Evolutionary conservation across 768 basidiomycete genomes (phyloP), one percentile per base, ranked within the genome.

Genomic region (Boletus sp.): DNA sequence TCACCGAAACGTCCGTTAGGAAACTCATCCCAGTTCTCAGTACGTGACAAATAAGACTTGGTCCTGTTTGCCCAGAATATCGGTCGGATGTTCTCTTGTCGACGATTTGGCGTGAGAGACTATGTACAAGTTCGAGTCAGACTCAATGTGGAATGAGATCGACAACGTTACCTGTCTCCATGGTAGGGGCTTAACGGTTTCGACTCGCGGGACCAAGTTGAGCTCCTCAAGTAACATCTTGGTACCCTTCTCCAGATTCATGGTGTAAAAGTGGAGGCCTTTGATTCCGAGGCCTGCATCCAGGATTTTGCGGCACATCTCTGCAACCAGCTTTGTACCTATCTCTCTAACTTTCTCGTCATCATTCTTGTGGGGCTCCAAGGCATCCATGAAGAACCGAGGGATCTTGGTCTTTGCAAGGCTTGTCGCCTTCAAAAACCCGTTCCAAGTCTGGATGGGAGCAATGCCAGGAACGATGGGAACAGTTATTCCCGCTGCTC

Each of bases 1-100:
- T 98, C 97, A 63, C 97, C 97, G 67, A 96, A 99, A 61, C 97
- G 91, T 51, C 97, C 97, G 70, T 99, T 99, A 47, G 97, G 97
- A 71, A 97, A 98, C 70, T 98, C 96, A 68, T 99, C 97, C 97
- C 97, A 99, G 67, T 97, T 92, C 69, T 97, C 94, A 14, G 97
- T 98, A 50, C 96, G 88, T 8, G 91, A 91, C 43, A 98, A 78
- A 70, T 98, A 98, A 1, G 94, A 97, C 67, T 94, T 90, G 35
- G 93, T 83, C 37, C 96, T 81, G 74, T 99, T 98, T 13, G 97
- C 93, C 95, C 96, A 98, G 78, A 98, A 98, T 67, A 99, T 98
- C 4, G 97, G 97, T 33, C 97, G 88, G 59, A 96, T 98, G 45
- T 83, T 88, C 73, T 99, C 97, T 59, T 84, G 79, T 47, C 96